Conservation (phyloP, 805 yeast genomes). For the Metschnikowia amazonensis region DNA sequence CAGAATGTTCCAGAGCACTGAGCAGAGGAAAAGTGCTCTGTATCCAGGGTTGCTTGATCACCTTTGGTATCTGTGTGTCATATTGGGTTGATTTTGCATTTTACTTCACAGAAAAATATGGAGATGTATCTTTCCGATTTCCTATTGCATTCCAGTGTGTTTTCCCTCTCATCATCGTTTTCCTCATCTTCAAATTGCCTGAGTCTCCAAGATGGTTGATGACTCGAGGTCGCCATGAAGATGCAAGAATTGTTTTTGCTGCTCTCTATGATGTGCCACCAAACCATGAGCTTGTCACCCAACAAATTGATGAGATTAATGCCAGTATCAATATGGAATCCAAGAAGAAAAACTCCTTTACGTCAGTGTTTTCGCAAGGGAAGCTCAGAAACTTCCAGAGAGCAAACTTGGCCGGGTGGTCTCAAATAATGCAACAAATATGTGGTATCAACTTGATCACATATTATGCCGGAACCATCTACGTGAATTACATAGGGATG, state of each 20-base stretch:
- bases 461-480: conserved; percentile 43
- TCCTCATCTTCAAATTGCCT: conserved; percentile 27
- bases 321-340: conserved; percentile 24
- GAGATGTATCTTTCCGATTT: conserved; percentile 30
- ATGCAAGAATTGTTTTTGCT: conserved; percentile 24
- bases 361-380: conserved; percentile 37
- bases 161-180: conserved; percentile 19
- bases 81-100: conserved; percentile 37
- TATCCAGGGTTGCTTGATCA: conserved; percentile 29
- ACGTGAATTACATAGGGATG: conserved; percentile 39
- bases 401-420: conserved; percentile 40
- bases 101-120: conserved; percentile 24
- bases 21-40: conserved; percentile 30
- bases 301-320: conserved; percentile 27
- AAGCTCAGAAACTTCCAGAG: conserved; percentile 47
- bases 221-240: conserved; percentile 25
- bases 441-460: conserved; percentile 47
- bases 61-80: conserved; percentile 28
- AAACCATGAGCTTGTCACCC: conserved; percentile 20
- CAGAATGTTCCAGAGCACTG: conserved; percentile 33
- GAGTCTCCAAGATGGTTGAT: conserved; percentile 46
- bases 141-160: conserved; percentile 31
- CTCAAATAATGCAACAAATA: conserved; percentile 47
- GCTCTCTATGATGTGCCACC: conserved; percentile 24
- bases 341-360: conserved; percentile 21